Evolutionary conservation across 257 asterid genomes (phyloP), one percentile per base, ranked within the genome.

Genomic region (Dorcoceras hygrometricum): DNA sequence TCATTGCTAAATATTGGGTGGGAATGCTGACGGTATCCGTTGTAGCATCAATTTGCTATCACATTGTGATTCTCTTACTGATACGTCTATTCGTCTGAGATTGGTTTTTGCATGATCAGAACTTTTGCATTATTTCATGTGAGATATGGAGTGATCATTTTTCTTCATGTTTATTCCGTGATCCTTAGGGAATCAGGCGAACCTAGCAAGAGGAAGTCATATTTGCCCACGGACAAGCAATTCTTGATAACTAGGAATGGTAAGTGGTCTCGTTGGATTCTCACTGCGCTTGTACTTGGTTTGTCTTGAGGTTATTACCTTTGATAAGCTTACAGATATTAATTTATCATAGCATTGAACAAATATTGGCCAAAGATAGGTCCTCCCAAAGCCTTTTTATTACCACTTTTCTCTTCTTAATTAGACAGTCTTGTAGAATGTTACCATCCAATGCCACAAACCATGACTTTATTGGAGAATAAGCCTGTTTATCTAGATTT

Each of bases 181-280:
- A 25, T 78, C 26, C 65, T 10, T 68, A 94, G 99, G 99, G 99
- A 94, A 78, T 90, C 96, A 0, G 98, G 99, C 24, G 98, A 94
- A 75, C 91, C 96, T 63, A 87, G 85, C 87, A 94, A 90, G 83
- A 82, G 96, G 82, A 94, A 94, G 85, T 82, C 99, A 58, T 94
- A 88, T 81, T 81, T 94, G 78, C 99, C 96, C 3, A 82, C 78
- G 34, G 95, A 94, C 48, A 94, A 88, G 79, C 99, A 94, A 76
- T 90, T 88, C 77, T 66, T 94, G 86, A 87, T 88, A 50, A 94
- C 98, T 65, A 84, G 98, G 81, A 94, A 94, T 32, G 99, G 99
- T 94, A 63, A 68, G 76, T 72, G 62, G 66, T 62, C 59, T 68
- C 63, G 39, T 70, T 70, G 39, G 57, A 18, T 75, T 22, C 65